Base-by-base conservation (phyloP, 306 rosid genomes). In the Medicago ruthenica region DNA sequence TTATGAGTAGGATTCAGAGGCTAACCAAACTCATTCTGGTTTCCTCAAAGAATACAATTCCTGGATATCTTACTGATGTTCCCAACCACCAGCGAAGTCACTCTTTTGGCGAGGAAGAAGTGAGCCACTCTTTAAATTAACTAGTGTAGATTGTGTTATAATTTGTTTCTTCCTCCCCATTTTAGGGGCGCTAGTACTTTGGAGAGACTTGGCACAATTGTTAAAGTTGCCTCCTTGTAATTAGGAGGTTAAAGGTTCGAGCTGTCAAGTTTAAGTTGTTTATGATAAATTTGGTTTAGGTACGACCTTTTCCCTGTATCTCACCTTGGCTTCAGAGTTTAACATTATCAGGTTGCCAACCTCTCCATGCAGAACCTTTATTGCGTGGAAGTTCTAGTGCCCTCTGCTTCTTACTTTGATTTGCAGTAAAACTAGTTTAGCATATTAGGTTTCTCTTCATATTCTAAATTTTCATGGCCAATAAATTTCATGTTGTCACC, bases 1-100 rank as follows among this genome's bases (percentile, higher is more conserved):
- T 96, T 60, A 82, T 91, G 98, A 96, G 99, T 89, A 90, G 99
- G 88, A 96, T 96, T 79, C 99, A 96, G 86, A 86, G 99, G 85
- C 89, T 96, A 70, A 96, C 99, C 15, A 96, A 96, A 83, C 99
- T 96, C 73, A 96, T 96, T 80, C 93, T 96, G 70, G 99, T 96
- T 81, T 96, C 99, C 67, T 85, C 99, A 10, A 96, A 96, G 88
- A 89, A 88, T 85, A 86, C 90, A 27, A 88, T 92, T 81, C 99
- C 99, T 55, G 96, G 92, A 70, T 89, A 87, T 86, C 71, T 87
- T 79, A 73, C 87, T 76, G 99, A 96, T 47, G 79, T 86, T 85
- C 87, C 98, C 41, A 89, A 83, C 83, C 96, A 96, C 75, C 93
- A 87, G 67, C 88, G 87, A 61, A 88, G 83, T 81, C 91, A 74